A percentile compares a stretch with the other conserved stretches of the same genome.
Evolutionary conservation across 1,139 yeast species (phyloP).

Genomic region (Hansenula lynferdii): DNA sequence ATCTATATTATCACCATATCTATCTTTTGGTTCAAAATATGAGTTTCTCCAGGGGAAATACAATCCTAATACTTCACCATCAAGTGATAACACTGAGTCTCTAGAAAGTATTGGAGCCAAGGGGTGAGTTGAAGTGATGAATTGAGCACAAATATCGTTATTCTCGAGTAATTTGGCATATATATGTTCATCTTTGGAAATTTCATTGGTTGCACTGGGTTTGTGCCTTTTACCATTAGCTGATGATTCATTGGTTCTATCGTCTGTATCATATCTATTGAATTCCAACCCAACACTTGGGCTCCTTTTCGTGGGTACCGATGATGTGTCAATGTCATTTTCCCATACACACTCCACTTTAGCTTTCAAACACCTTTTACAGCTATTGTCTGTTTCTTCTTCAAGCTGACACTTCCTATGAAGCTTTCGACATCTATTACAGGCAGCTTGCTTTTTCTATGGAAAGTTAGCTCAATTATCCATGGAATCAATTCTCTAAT

Average conservation of each 20-base stretch:
- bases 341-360: background rate
- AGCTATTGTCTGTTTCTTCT: background rate
- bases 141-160: constrained; percentile 7
- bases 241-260: background rate
- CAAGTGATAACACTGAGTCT: constrained; percentile 8
- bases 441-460: constrained; percentile 2
- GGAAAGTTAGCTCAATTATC: background rate
- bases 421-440: constrained; percentile 1
- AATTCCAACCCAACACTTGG: too few relatives aligned
- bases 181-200: constrained; percentile 4
- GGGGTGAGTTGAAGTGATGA: constrained; percentile 10
- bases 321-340: too few relatives aligned
- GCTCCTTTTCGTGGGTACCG: too few relatives aligned
- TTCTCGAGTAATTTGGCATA: constrained; percentile 7
- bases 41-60: constrained; percentile 10
- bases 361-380: background rate
- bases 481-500: too few relatives aligned
- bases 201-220: background rate
- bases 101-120: constrained; percentile 10
- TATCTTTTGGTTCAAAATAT: background rate
- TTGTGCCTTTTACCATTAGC: background rate
- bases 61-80: constrained; percentile 10
- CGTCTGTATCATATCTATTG: too few relatives aligned
- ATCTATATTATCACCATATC: constrained; percentile 3
- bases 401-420: constrained; percentile 2